phyloP scores from a whole-genome alignment of 768 basidiomycete species.

The Boletus rubescentipes region DNA sequence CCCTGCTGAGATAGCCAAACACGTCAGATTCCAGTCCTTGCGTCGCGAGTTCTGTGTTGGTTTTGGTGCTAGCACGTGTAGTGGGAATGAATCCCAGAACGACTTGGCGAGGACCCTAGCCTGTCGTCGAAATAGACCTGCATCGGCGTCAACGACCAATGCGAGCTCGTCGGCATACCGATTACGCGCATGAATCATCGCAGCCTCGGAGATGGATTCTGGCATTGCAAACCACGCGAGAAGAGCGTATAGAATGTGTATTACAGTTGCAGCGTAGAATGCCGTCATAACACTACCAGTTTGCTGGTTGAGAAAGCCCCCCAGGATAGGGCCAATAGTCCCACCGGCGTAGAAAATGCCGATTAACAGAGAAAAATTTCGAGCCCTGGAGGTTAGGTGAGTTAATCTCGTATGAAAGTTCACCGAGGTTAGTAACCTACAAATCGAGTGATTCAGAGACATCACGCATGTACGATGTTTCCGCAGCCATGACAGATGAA shows the following conservation, averaged over 20 bases:
- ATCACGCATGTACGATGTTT: slow-evolving; percentile 2
- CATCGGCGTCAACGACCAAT: neutral
- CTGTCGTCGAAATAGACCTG: neutral
- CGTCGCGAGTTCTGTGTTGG: neutral
- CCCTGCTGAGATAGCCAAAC: slow-evolving; percentile 1
- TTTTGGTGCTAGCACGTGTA: neutral
- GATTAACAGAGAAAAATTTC: neutral
- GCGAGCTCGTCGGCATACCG: slow-evolving; percentile 1
- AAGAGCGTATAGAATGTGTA: neutral
- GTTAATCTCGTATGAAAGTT: neutral
- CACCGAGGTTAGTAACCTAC: neutral
- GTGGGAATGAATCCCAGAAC: slow-evolving; percentile 5
- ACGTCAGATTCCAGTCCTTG: slow-evolving; percentile 1
- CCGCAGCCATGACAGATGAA: neutral
- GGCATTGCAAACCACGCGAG: neutral
- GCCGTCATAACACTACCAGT: neutral
- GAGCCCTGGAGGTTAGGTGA: neutral
- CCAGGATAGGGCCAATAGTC: neutral
- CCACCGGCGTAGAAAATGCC: neutral
- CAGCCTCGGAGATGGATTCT: neutral
- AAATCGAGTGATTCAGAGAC: neutral
- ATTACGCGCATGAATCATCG: neutral
- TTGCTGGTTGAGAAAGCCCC: neutral
- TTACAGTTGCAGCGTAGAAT: neutral
- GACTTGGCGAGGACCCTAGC: neutral